These are phyloP conservation scores for Mikania micrantha DNA, from an alignment of 129 eudicot species.

Conservation along the genomic window DNA sequence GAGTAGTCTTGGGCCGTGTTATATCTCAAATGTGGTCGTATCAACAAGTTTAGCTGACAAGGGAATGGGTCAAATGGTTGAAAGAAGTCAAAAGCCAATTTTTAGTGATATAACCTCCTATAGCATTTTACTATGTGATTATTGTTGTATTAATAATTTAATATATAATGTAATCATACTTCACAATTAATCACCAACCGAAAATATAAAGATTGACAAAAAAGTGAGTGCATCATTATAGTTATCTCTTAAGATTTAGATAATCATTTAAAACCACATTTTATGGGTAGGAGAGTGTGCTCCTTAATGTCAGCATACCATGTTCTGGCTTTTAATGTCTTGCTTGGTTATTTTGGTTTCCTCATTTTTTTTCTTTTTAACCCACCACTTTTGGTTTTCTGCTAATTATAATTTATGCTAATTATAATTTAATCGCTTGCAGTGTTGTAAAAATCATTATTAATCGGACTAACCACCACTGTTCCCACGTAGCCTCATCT, in stretches of 20 bases:
- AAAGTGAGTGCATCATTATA: no score
- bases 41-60: neutral
- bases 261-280: neutral
- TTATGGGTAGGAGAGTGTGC: neutral
- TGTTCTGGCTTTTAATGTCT: neutral
- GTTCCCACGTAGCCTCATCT: no score
- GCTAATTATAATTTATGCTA: no score
- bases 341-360: no score
- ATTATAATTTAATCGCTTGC: no score
- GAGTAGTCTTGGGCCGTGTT: neutral
- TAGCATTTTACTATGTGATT: neutral
- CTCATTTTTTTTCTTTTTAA: neutral
- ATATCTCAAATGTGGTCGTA: neutral
- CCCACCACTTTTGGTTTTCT: neutral
- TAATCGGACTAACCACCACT: no score
- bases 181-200: no score
- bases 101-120: neutral
- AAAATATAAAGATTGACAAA: no score
- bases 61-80: neutral
- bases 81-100: neutral
- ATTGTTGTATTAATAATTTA: neutral
- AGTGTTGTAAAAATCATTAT: no score
- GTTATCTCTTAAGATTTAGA: no score
- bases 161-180: no score
- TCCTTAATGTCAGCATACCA: neutral